A percentile compares a stretch with the other conserved stretches of the same genome.
Evolutionary conservation across 208 protist genomes (phyloP).

Genomic region (Leishmania major): DNA sequence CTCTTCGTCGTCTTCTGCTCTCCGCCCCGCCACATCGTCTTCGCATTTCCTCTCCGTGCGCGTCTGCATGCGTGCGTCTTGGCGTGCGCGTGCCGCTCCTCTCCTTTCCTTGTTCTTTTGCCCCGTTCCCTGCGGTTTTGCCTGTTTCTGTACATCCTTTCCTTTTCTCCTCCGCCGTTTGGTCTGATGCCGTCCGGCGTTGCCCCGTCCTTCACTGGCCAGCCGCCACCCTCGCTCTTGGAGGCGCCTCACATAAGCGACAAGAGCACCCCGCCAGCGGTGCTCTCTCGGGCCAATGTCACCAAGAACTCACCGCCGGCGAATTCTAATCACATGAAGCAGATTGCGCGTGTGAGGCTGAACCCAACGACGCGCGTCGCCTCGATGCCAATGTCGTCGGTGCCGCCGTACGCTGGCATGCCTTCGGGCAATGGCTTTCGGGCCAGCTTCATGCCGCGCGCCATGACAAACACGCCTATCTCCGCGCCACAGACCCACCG

Average conservation of each 20-base stretch:
- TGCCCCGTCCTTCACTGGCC: not conserved
- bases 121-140: not conserved
- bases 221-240: not conserved
- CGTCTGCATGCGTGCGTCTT: not conserved
- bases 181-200: not conserved
- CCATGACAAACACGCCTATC: not conserved
- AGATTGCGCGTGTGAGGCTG: conserved; percentile 24
- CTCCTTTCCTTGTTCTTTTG: not conserved
- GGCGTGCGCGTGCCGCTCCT: not conserved
- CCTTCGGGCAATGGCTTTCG: not conserved
- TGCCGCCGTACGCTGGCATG: not conserved
- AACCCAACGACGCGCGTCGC: conserved; percentile 27
- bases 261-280: not conserved
- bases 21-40: not conserved
- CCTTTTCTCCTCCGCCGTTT: not conserved
- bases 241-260: not conserved
- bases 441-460: not conserved
- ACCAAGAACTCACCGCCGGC: not conserved
- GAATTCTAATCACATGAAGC: not conserved
- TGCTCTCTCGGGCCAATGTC: not conserved
- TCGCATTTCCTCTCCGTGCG: not conserved
- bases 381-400: conserved; percentile 7
- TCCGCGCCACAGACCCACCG: not conserved
- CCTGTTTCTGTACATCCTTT: conserved; percentile 2
- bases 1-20: not conserved